Conservation (phyloP, 2,329 filamentous ascomycete genomes). For the Fusarium sp. region DNA sequence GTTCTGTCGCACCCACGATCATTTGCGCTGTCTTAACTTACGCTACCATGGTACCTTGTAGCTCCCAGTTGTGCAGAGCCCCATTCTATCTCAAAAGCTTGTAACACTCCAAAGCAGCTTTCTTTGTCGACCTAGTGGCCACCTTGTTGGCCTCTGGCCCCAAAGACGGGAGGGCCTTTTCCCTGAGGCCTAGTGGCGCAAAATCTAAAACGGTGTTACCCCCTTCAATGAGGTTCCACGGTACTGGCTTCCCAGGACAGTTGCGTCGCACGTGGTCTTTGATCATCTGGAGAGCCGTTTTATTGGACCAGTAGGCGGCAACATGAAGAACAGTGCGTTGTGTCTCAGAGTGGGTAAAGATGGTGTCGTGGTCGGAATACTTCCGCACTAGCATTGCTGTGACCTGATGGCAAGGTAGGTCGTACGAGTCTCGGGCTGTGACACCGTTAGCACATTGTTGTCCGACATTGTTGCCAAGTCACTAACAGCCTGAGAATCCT, state of each 20-base stretch:
- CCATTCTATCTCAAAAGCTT: background rate
- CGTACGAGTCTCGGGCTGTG: background rate
- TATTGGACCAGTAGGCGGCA: background rate
- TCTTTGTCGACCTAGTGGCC: background rate
- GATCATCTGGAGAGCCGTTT: background rate
- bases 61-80: background rate
- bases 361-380: background rate
- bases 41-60: background rate
- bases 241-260: background rate
- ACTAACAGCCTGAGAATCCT: background rate
- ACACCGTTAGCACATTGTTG: background rate
- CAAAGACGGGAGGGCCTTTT: background rate
- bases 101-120: background rate
- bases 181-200: background rate
- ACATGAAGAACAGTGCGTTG: background rate
- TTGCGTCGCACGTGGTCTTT: background rate
- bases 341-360: background rate
- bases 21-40: background rate
- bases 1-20: background rate
- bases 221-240: background rate
- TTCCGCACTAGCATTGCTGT: background rate
- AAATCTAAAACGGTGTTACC: background rate
- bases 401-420: background rate
- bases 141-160: background rate
- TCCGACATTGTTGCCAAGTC: rapidly evolving